These are phyloP conservation scores for Saccharomyces mikatae DNA, from an alignment of 805 yeast species.

Conservation along the genomic window DNA sequence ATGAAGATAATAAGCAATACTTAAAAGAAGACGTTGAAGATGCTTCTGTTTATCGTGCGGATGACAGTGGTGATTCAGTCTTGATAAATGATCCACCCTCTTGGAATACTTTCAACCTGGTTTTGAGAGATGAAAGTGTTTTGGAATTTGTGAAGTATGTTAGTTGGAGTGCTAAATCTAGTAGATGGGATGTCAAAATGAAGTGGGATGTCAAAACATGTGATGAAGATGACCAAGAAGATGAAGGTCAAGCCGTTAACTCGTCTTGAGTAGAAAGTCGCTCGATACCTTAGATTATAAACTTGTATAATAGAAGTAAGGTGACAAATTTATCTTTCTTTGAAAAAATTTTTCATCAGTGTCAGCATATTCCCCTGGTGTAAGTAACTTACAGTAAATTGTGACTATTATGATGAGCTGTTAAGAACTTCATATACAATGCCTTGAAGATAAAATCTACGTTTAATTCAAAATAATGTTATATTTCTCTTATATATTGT, in stretches of 20 bases:
- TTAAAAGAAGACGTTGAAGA: conserved; percentile 42
- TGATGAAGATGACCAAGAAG: conserved; percentile 12
- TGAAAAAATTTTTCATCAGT: not conserved
- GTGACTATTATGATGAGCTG: not conserved
- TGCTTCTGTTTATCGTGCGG: conserved; percentile 70
- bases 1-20: conserved; percentile 7
- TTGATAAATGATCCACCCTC: conserved; percentile 70
- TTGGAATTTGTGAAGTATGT: conserved; percentile 89
- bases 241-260: conserved; percentile 11
- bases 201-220: conserved; percentile 60
- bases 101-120: conserved; percentile 73
- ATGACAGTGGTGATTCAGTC: conserved; percentile 64
- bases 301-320: not conserved
- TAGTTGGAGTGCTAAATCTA: conserved; percentile 77
- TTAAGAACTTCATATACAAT: not conserved
- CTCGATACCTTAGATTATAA: not conserved
- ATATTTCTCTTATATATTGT: not conserved
- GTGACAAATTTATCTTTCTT: not conserved
- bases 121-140: conserved; percentile 78
- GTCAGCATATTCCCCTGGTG: not conserved
- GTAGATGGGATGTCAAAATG: conserved; percentile 83
- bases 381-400: not conserved
- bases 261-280: not conserved
- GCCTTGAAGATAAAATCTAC: not conserved
- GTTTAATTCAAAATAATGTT: not conserved